phyloP scores from a whole-genome alignment of 2,329 filamentous ascomycete genomes.

The Mycogone perniciosa region DNA sequence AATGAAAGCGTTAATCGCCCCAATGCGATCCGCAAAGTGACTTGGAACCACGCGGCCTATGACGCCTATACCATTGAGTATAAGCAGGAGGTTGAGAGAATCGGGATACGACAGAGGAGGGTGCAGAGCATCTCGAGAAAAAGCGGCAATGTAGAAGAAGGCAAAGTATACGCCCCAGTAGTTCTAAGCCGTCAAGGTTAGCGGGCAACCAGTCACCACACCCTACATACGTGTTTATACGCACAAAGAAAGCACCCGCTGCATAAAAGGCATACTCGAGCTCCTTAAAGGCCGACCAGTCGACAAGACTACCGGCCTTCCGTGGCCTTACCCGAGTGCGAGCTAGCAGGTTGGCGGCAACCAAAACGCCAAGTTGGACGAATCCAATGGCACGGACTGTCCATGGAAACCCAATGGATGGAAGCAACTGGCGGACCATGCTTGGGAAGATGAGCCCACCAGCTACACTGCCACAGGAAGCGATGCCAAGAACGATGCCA shows the following conservation, averaged over 20 bases:
- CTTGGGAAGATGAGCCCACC: constrained; percentile 53
- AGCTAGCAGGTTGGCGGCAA: constrained; percentile 32
- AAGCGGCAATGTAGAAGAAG: constrained; percentile 53
- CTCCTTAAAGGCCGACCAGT: constrained; percentile 41
- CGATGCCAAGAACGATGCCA: constrained; percentile 55
- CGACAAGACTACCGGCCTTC: constrained; percentile 35
- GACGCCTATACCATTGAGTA: constrained; percentile 58
- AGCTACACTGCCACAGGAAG: constrained; percentile 53
- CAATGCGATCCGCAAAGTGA: constrained; percentile 50
- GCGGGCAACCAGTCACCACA: neutral
- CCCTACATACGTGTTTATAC: constrained; percentile 4
- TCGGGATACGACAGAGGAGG: constrained; percentile 37
- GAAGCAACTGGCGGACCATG: constrained; percentile 24
- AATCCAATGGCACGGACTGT: constrained; percentile 55
- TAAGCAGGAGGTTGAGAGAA: constrained; percentile 55
- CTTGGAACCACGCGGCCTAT: constrained; percentile 53
- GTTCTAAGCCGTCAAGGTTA: constrained; percentile 23
- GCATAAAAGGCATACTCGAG: constrained; percentile 38
- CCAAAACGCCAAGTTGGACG: constrained; percentile 42
- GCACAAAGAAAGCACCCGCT: constrained; percentile 25
- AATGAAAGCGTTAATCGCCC: constrained; percentile 56
- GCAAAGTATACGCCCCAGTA: constrained; percentile 51
- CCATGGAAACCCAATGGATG: constrained; percentile 36
- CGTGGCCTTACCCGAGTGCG: constrained; percentile 37
- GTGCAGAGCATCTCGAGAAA: constrained; percentile 36